Conservation (phyloP, 2,329 filamentous ascomycete species). For the Stemphylium beticola region DNA sequence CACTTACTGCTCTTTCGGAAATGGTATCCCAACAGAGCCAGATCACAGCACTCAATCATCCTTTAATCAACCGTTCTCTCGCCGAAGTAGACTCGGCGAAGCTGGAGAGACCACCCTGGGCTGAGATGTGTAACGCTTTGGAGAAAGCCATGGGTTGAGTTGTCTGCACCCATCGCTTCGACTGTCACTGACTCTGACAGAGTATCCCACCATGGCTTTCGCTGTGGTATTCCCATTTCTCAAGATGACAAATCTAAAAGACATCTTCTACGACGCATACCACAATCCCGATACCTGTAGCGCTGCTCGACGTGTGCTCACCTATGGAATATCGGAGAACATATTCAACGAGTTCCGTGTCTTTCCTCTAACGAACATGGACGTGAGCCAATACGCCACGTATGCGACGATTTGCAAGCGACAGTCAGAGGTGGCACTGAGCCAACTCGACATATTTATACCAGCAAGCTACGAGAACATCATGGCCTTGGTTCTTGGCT, state of each 20-base stretch:
- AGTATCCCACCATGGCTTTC: constrained; percentile 41
- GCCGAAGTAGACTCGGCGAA: constrained; percentile 33
- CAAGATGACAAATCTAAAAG: constrained; percentile 33
- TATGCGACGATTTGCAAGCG: constrained; percentile 38
- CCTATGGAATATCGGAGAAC: constrained; percentile 39
- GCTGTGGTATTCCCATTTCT: constrained; percentile 42
- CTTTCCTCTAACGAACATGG: constrained; percentile 23
- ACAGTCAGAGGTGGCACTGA: constrained; percentile 53
- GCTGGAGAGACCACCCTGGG: constrained; percentile 43
- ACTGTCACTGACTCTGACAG: constrained; percentile 17
- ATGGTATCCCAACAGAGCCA: constrained; percentile 40
- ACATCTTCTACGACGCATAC: constrained; percentile 35
- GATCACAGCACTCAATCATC: constrained; percentile 19
- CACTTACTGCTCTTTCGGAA: constrained; percentile 41
- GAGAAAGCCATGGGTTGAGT: constrained; percentile 38
- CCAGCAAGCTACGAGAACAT: constrained; percentile 47
- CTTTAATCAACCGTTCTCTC: constrained; percentile 33
- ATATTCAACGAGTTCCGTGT: constrained; percentile 37
- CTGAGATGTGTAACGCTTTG: constrained; percentile 31
- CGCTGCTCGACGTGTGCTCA: constrained; percentile 34
- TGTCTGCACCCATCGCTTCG: not conserved
- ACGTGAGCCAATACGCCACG: constrained; percentile 4
- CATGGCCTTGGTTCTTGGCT: constrained; percentile 41
- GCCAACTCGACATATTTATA: constrained; percentile 42
- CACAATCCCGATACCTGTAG: constrained; percentile 25